Percentiles rank a stretch among this genome's conserved stretches.
phyloP scores from a whole-genome alignment of 768 basidiomycete genomes.

The Naematelia aurantialba region DNA sequence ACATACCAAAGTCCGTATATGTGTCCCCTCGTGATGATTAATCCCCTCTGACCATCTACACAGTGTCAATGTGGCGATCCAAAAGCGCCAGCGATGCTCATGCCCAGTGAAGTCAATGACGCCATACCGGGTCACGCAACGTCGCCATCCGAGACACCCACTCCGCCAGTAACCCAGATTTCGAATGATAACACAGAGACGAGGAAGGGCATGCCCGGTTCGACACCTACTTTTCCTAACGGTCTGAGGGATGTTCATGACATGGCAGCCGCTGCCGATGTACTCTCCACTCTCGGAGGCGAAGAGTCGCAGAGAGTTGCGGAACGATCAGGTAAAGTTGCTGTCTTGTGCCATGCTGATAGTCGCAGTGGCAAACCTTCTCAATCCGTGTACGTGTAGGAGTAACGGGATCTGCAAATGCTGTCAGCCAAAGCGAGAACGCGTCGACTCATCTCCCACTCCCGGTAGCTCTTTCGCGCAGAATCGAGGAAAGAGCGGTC shows the following conservation, averaged over 20 bases:
- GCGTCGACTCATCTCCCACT: constrained; percentile 1
- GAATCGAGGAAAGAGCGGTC: background rate
- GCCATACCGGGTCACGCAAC: background rate
- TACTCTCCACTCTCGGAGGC: constrained; percentile 21
- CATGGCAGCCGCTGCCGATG: constrained; percentile 44
- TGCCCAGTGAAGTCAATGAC: background rate
- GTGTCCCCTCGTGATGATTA: background rate
- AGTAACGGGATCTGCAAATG: constrained; percentile 49
- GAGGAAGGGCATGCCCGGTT: constrained; percentile 37
- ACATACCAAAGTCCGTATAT: constrained; percentile 38
- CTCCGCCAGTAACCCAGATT: background rate
- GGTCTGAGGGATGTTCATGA: constrained; percentile 48
- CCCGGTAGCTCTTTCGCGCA: constrained; percentile 6
- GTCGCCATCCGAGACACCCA: background rate
- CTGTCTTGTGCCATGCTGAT: constrained; percentile 3
- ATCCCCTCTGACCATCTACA: background rate
- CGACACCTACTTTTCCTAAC: constrained; percentile 41
- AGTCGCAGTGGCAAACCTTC: constrained; percentile 21
- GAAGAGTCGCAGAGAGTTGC: background rate
- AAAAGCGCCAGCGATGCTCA: constrained; percentile 9
- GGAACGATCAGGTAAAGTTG: constrained; percentile 5
- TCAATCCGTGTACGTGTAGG: constrained; percentile 50
- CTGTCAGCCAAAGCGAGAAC: constrained; percentile 38
- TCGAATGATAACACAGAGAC: constrained; percentile 12
- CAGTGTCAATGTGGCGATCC: constrained; percentile 37